A percentile compares a stretch with the other conserved stretches of the same genome.
phyloP scores from a whole-genome alignment of 2,329 filamentous ascomycete genomes.

The Calonectria fujianensis region DNA sequence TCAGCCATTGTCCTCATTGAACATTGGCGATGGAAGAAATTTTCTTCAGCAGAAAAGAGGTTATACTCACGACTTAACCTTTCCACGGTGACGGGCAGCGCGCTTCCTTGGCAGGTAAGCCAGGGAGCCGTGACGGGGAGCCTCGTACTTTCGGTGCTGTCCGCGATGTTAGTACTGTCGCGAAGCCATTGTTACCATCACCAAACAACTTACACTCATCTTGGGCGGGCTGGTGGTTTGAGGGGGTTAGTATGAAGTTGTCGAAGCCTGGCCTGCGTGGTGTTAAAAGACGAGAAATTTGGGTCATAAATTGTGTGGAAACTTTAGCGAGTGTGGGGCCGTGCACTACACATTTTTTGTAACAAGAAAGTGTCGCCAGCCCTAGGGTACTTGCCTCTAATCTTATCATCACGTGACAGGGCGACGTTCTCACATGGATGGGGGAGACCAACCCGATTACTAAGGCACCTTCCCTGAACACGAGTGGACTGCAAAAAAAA shows the following conservation, averaged over 20 bases:
- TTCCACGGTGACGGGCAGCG: constrained; percentile 93
- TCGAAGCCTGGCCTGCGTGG: constrained; percentile 56
- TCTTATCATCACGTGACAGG: constrained; percentile 27
- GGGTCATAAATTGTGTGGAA: constrained; percentile 56
- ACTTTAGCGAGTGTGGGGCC: constrained; percentile 61
- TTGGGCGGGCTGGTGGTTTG: constrained; percentile 62
- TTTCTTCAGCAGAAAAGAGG: constrained; percentile 29
- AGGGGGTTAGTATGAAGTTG: constrained; percentile 63
- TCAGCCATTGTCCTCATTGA: constrained; percentile 52
- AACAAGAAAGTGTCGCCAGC: constrained; percentile 15
- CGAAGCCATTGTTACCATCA: constrained; percentile 50
- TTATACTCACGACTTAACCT: constrained; percentile 94
- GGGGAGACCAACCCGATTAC: background rate
- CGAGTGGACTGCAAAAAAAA: background rate
- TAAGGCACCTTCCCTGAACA: background rate
- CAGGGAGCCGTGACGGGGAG: constrained; percentile 96
- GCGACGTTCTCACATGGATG: too few species aligned
- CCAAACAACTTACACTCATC: constrained; percentile 64
- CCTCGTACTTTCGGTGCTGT: constrained; percentile 80
- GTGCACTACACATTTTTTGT: constrained; percentile 46
- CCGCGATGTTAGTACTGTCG: constrained; percentile 44
- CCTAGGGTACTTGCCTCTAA: constrained; percentile 24
- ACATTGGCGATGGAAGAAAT: constrained; percentile 29
- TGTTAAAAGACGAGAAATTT: constrained; percentile 59
- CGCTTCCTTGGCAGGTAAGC: constrained; percentile 93